Conservation (phyloP, 1,284 basidiomycete species). For the Marasmius sp. region DNA sequence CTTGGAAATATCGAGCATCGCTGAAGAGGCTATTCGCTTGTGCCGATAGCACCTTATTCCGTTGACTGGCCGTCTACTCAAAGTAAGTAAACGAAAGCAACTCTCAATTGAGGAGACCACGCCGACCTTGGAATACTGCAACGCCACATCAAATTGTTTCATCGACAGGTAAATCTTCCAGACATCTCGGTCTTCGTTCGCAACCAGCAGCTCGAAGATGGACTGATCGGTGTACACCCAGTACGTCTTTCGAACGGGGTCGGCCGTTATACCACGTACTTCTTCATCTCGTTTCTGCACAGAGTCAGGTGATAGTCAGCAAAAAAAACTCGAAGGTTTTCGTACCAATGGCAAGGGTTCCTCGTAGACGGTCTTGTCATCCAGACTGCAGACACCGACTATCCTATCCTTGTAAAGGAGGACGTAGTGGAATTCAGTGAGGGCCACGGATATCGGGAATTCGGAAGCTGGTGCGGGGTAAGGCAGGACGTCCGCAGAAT, state of each 20-base stretch:
- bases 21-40: slow-evolving; percentile 88
- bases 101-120: background rate
- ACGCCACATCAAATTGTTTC: slow-evolving; percentile 74
- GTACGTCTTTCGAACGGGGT: slow-evolving; percentile 86
- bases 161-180: slow-evolving; percentile 91
- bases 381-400: slow-evolving; percentile 76
- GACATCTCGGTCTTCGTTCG: slow-evolving; percentile 90
- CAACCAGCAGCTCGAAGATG: slow-evolving; percentile 86
- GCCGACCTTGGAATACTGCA: slow-evolving; percentile 79
- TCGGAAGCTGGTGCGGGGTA: slow-evolving; percentile 48
- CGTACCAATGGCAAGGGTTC: slow-evolving; percentile 80
- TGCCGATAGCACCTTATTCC: slow-evolving; percentile 80
- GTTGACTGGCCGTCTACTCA: slow-evolving; percentile 75
- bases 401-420: slow-evolving; percentile 84
- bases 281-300: slow-evolving; percentile 70
- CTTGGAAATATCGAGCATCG: slow-evolving; percentile 83
- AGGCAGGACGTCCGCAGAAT: slow-evolving; percentile 70
- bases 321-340: slow-evolving; percentile 2
- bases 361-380: slow-evolving; percentile 84
- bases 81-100: background rate
- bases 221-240: slow-evolving; percentile 94
- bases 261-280: slow-evolving; percentile 74
- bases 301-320: background rate
- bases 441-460: slow-evolving; percentile 71
- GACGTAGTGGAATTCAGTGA: slow-evolving; percentile 94